Base-by-base conservation (phyloP, 1,139 yeast species). In the Pichiaceae sp. region DNA sequence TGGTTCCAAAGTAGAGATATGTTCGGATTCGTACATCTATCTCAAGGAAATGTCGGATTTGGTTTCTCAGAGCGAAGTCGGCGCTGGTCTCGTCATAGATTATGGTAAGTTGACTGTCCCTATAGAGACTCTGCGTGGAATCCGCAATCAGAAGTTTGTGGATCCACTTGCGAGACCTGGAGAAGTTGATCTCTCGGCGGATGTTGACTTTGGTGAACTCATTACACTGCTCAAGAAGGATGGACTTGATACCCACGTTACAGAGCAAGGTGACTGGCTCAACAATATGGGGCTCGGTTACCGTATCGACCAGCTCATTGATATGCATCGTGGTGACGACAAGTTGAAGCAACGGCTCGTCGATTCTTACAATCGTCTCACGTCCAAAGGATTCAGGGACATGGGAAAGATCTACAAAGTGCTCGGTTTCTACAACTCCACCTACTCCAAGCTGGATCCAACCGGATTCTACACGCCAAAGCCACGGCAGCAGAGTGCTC, bases 361-460 rank as follows among this genome's bases (percentile, higher is more conserved):
- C 37, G 61, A 67, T 16, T 72, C 85, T 1, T 84, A 82, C 52
- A 58, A 66, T 31, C 66, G 95, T 44, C 62, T 85, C 32, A 79
- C 82, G 1, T 80, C 74, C 35, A 71, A 73, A 38, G 73, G 73
- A 30, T 72, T 70, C 2, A 68, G 71, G 24, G 70, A 75, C 4
- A 85, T 85, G 95, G 95, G 95, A 2, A 73, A 71, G 47, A 63
- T 78, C 6, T 85, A 84, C 57, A 85, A 85, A 53, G 80, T 83
- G 35, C 57, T 84, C 63, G 80, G 81, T 52, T 83, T 37, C 54
- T 77, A 35, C 84, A 85, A 3, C 27, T 31, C 39, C 1, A 51
- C 59, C 27, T 66, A 64, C 4, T 54, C 66, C 2, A 49, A 57
- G 4, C 40, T 43, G 3, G 32, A 31, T 19, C 69, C 71, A 1